Conservation (phyloP, 352 stramenopile genomes). For the Globisporangium splendens region DNA sequence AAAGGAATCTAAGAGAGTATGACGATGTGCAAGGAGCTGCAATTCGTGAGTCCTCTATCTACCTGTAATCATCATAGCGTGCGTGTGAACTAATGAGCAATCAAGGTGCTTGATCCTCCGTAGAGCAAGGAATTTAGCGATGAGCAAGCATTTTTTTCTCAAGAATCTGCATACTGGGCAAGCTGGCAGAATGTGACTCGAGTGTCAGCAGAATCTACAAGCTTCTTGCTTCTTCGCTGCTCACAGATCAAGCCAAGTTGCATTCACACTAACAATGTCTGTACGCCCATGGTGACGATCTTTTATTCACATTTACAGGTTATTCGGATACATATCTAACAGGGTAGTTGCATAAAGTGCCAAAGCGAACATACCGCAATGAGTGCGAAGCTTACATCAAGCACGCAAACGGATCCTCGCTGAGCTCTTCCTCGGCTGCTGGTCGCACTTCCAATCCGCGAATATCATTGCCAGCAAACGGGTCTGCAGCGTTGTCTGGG, state of each 20-base stretch:
- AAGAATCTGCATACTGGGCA: too few species aligned
- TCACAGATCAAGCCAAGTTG: too few species aligned
- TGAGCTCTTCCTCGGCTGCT: slow-evolving; percentile 25
- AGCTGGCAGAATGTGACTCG: too few species aligned
- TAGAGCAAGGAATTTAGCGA: too few species aligned
- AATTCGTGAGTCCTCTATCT: neutral
- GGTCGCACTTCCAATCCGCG: slow-evolving; percentile 43
- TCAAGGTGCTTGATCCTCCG: neutral
- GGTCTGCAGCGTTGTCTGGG: slow-evolving; percentile 19
- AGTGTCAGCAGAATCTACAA: too few species aligned
- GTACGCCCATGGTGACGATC: neutral
- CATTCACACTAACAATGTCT: too few species aligned
- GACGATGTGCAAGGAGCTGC: neutral
- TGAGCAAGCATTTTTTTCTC: too few species aligned
- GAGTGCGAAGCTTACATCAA: slow-evolving; percentile 27
- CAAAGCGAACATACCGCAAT: neutral
- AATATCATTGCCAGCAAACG: slow-evolving; percentile 68
- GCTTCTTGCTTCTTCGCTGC: too few species aligned
- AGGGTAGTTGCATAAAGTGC: neutral
- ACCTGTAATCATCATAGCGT: neutral
- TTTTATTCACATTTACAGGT: neutral
- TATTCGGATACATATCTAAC: neutral
- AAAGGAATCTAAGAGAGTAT: slow-evolving; percentile 25
- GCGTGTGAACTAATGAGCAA: neutral
- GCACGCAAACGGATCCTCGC: slow-evolving; percentile 64